Evolutionary conservation across 2,329 filamentous ascomycete species (phyloP), one percentile per base, ranked within the genome.

Genomic region (Monosporascus sp.): DNA sequence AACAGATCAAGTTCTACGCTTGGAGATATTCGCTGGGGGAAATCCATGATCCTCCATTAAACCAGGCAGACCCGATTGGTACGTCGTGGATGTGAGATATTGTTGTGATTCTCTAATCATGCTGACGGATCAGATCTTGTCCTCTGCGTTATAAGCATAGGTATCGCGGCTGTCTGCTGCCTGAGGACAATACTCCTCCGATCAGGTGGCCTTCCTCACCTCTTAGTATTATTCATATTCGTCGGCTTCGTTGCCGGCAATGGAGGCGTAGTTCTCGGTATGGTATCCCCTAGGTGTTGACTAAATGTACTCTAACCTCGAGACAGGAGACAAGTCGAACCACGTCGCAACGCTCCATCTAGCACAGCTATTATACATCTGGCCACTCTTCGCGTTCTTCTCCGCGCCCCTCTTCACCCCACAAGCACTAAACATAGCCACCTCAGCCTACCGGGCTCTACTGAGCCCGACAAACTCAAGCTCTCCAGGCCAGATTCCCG

Each of bases 281-380:
- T 60, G 76, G 18, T 24, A 18, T 24, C 0, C 5, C 8, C 3
- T 11, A 6, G 18, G 2, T 0, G 41, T 6, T 24, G 5, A 8
- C 53, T 17, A 11, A n/a, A 9, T 25, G 35, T 17, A n/a, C 37
- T 50, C 63, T 75, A 51, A 74, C 52, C 39, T 1, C 0, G 11
- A 22, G 22, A 3, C 52, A 90, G 89, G 92, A 38, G 94, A 99
- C 71, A 97, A 97, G 72, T 87, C 89, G 25, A 97, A 96, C 65
- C 94, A 99, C 65, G 79, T 94, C 35, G 91, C 92, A 1, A 94
- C 91, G 1, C 74, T 97, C 14, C 93, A 99, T 65, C 73, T 94
- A 5, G 81, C 93, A 0, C 94, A 99, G 71, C 89, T 99, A 82
- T 85, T 97, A 18, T 99, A 99, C 65, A 86, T 97, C 60, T 96